Conservation (phyloP, 345 rosid genomes). For the Cochlearia excelsa region DNA sequence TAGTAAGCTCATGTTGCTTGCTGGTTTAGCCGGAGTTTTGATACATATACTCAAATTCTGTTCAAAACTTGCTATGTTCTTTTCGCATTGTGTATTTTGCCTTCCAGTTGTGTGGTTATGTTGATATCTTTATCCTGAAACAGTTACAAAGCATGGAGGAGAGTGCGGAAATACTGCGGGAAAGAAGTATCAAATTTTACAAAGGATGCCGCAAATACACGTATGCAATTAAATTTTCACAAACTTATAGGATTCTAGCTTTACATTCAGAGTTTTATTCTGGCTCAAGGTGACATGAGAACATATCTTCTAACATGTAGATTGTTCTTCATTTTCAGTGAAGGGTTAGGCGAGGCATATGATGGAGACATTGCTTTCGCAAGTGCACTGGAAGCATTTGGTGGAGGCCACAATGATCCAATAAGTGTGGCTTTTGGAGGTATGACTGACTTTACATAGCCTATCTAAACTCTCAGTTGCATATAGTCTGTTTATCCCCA, state of each 20-base stretch:
- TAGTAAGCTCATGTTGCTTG: conserved; percentile 6
- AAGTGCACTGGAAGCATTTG: conserved; percentile 92
- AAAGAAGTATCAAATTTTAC: conserved; percentile 88
- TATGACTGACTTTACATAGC: conserved; percentile 27
- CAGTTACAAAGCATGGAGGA: conserved; percentile 95
- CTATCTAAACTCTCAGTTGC: conserved; percentile 11
- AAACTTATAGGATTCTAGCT: not conserved
- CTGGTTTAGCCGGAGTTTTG: conserved; percentile 6
- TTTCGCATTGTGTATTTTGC: conserved; percentile 1
- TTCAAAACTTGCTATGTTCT: too few species aligned
- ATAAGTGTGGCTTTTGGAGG: conserved; percentile 99
- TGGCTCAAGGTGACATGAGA: conserved; percentile 9
- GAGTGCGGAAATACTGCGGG: conserved; percentile 74
- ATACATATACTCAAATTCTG: not conserved
- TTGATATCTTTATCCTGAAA: conserved; percentile 29
- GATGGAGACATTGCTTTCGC: conserved; percentile 97
- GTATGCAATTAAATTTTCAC: conserved; percentile 44
- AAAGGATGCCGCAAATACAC: conserved; percentile 98
- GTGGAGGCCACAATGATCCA: conserved; percentile 99
- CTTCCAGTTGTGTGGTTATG: not conserved
- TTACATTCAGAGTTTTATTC: conserved; percentile 11
- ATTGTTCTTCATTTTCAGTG: conserved; percentile 47
- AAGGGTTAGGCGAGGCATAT: conserved; percentile 97
- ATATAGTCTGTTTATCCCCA: not conserved
- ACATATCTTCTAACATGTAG: conserved; percentile 5